Base-by-base conservation (phyloP, 2,329 filamentous ascomycete genomes). In the Calonectria hongkongensis region DNA sequence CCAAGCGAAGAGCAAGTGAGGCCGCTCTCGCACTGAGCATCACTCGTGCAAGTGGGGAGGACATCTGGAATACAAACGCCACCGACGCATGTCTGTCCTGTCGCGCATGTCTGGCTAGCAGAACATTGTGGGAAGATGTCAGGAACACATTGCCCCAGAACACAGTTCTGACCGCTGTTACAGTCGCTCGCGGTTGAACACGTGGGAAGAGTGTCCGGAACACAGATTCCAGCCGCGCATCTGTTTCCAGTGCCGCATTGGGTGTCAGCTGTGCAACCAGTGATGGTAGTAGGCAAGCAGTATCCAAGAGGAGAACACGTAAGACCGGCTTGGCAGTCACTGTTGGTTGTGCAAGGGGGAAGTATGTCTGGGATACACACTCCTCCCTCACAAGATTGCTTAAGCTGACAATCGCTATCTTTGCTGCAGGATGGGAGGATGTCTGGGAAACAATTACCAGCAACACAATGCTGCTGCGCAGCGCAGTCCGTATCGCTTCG, bases 61-160 rank as follows among this genome's bases (percentile, higher is more conserved):
- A 65, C 28, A 2, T 62, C 4, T 13, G 70, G 64, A 7, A 72
- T 3, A n/a, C 70, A 72, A 18, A 72, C 56, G 25, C 70, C 70
- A 12, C 39, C 21, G 3, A 27, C 25, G n/a, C 70, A 72, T 12
- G 54, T 58, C 48, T 68, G 70, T 0, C 28, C 48, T 1, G 30
- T 9, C 10, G 21, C 21, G 16, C 70, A 72, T 3, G 25, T n/a
- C 16, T 28, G 2, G 5, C 12, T 60, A 16, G 16, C 33, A 0
- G 36, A n/a, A n/a, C 70, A 72, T 2, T 18, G 13, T 4, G 70
- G 70, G 16, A 72, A 64, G 16, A 67, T 13, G 2, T 56, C 48
- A 7, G 56, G 18, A 3, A 51, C 27, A 33, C 70, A 72, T n/a
- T 54, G 45, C 15, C 60, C 43, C 13, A 47, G 4, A 25, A 68